Conservation (phyloP, 1,284 basidiomycete species). For the Fistulinella cinereoalba region DNA sequence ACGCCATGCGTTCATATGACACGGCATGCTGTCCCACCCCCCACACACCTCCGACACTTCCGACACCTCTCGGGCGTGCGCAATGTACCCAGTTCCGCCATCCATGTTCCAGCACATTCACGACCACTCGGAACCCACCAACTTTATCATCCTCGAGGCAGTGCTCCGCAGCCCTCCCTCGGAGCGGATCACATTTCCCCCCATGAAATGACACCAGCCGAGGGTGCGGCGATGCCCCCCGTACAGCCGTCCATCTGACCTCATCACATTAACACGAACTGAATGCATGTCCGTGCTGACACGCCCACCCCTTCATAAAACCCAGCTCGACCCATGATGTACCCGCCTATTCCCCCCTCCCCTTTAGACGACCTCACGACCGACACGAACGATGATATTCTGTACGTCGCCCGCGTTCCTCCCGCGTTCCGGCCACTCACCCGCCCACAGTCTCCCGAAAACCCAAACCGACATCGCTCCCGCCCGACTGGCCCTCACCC, state of each 20-base stretch:
- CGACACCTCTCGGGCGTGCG: conserved; percentile 1
- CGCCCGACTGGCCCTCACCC: conserved; percentile 38
- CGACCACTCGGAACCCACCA: background rate
- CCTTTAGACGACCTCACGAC: conserved; percentile 15
- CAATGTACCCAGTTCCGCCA: background rate
- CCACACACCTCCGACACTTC: background rate
- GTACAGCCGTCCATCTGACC: conserved; percentile 24
- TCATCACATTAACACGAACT: conserved; percentile 32
- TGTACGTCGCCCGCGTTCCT: conserved; percentile 18
- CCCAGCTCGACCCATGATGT: background rate
- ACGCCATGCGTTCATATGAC: conserved; percentile 2
- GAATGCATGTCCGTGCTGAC: conserved; percentile 27
- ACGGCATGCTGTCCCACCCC: too few relatives aligned
- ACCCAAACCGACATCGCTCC: conserved; percentile 27
- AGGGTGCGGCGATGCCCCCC: conserved; percentile 21
- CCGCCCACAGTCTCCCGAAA: conserved; percentile 26
- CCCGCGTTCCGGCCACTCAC: background rate
- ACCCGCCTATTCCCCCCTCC: conserved; percentile 2
- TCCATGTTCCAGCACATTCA: conserved; percentile 9
- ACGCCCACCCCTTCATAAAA: conserved; percentile 28
- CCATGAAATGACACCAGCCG: conserved; percentile 9
- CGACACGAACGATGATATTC: conserved; percentile 32
- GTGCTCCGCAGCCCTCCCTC: background rate
- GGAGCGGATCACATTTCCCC: conserved; percentile 10
- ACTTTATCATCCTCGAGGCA: background rate